These are phyloP conservation scores for Clarireedia homoeocarpa DNA, from an alignment of 2,329 filamentous ascomycete genomes.

Conservation along the genomic window DNA sequence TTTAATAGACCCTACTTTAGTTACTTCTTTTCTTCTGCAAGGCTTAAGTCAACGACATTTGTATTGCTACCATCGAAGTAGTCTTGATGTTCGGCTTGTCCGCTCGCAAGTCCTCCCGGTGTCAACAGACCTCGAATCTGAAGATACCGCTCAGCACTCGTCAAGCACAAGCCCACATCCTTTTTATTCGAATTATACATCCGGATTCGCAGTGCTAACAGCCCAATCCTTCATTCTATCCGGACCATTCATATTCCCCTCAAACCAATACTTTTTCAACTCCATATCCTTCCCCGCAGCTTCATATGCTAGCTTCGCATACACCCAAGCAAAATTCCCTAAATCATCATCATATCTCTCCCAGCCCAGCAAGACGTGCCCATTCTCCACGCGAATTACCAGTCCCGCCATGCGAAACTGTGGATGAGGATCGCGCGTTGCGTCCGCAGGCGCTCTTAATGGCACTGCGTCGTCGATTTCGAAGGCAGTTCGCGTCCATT, in stretches of 20 bases:
- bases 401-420: constrained; percentile 1
- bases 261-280: constrained; percentile 2
- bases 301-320: not conserved
- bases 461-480: constrained; percentile 3
- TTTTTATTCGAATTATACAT: not conserved
- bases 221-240: constrained; percentile 7
- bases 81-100: no score
- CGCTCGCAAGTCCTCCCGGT: no score
- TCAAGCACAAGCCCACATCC: not conserved
- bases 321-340: constrained; percentile 6
- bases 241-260: constrained; percentile 1
- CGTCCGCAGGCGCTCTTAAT: not conserved
- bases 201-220: not conserved
- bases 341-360: constrained; percentile 6
- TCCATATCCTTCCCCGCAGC: not conserved
- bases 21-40: no score
- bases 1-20: no score
- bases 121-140: no score
- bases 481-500: constrained; percentile 3
- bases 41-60: no score
- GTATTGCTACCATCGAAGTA: no score
- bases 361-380: not conserved
- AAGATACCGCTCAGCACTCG: no score
- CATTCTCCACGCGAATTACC: not conserved
- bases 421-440: not conserved